phyloP scores from a whole-genome alignment of 2,329 filamentous ascomycete genomes.

The Botrytis sinoallii region DNA sequence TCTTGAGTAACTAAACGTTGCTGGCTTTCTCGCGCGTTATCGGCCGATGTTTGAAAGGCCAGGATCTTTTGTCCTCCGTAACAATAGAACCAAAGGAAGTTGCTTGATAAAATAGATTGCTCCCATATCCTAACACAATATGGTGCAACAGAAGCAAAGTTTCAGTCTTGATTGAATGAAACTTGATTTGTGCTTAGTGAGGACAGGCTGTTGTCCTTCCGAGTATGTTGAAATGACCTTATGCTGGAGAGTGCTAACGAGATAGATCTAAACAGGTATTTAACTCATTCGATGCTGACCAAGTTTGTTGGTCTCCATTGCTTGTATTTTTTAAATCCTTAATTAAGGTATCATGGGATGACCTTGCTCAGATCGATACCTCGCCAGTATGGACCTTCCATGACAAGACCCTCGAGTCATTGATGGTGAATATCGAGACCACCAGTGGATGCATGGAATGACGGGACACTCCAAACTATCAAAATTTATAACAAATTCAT shows the following conservation, averaged over 20 bases:
- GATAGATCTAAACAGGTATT: not conserved
- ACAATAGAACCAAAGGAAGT: not conserved
- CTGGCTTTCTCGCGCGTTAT: not conserved
- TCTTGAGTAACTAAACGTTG: too few relatives aligned
- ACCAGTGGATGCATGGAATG: too few relatives aligned
- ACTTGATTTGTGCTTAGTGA: not conserved
- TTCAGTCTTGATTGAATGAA: not conserved
- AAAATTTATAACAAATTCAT: too few relatives aligned
- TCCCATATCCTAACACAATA: not conserved
- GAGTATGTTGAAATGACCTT: not conserved
- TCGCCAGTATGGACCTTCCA: not conserved
- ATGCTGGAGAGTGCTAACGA: not conserved
- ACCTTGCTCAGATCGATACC: not conserved
- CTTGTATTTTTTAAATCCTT: not conserved
- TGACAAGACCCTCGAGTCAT: not conserved
- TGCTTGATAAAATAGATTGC: not conserved
- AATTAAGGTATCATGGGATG: not conserved
- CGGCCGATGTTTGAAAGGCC: not conserved
- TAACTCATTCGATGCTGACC: not conserved
- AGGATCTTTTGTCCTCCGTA: not conserved
- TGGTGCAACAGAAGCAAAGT: not conserved
- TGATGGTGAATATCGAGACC: not conserved
- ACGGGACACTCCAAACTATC: too few relatives aligned
- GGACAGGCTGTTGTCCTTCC: not conserved
- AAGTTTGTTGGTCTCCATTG: not conserved